Evolutionary conservation across 1,284 basidiomycete genomes (phyloP), one percentile per base, ranked within the genome.

Genomic region (Austroboletus olivaceoglutinosus): DNA sequence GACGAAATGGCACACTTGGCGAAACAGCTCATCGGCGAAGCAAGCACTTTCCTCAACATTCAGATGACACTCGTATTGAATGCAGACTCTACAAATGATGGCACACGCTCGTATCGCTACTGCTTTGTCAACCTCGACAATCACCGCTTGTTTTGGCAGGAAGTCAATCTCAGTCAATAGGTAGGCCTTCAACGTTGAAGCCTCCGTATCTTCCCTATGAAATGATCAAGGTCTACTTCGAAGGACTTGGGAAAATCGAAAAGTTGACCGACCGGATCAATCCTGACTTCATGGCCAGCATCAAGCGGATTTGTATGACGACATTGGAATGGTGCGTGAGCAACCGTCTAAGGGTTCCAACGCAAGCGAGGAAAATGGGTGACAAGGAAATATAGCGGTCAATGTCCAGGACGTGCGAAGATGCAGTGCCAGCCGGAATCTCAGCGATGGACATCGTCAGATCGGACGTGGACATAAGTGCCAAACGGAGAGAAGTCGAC

Each of bases 401-500:
- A 34, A 57, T 42, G 30, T 58, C 56, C 34, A 68, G 21, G 21
- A 54, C 16, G 27, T 62, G 44, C 0, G 53, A 51, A 13, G 50
- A 59, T 11, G 54, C 48, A 27, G 33, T 50, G 6, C 55, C 60
- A 30, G 54, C 22, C 0, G 60, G 64, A 22, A 68, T 48, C 12
- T 54, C 31, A 8, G 50, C n/a, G n/a, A n/a, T n/a, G 38, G 16
- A 21, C 25, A n/a, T 58, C 56, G 22, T 54, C 43, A 22, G 44
- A 55, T 45, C 56, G 58, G 33, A 62, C 25, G 33, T 67, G 64
- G 33, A 68, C 39, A 9, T 67, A 65, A 5, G 50, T 50, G 13
- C 64, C 64, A n/a, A 68, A 57, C 2, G 54, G 47, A 6, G 64
- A 67, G 13, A n/a, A n/a, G n/a, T n/a, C n/a, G n/a, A n/a, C n/a